Evolutionary conservation across 441 rosid species (phyloP), one percentile per base, ranked within the genome.

Genomic region (Gossypium gossypioides): DNA sequence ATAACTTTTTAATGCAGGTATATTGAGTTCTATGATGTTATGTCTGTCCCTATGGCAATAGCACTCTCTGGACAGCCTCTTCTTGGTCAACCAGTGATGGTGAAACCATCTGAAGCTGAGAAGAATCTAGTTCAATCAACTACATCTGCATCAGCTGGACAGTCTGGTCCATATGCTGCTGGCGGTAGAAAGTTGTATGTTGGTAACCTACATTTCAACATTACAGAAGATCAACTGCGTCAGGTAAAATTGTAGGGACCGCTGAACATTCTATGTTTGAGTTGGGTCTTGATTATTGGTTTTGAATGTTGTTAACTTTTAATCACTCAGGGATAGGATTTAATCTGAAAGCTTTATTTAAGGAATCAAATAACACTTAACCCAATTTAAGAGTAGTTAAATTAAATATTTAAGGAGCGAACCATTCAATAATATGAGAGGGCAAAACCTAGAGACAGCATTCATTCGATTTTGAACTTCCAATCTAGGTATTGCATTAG

Each of bases 1-100:
- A 2, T 18, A 66, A 52, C 32, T 71, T 70, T 51, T 75, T 55
- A 44, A 72, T 76, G 77, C 81, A 90, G 99, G 81, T 95, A 92
- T 73, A 83, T 92, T 68, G 98, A 95, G 80, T 95, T 95, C 73
- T 92, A 88, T 86, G 99, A 95, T 86, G 91, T 86, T 44, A 95
- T 95, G 99, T 89, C 99, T 15, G 99, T 95, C 40, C 98, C 99
- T 69, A 92, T 95, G 99, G 99, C 98, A 62, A 95, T 95, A 71
- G 98, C 99, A 72, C 92, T 95, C 77, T 91, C 97, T 75, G 99
- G 99, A 68, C 99, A 91, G 80, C 95, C 83, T 74, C 99, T 95
- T 75, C 97, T 85, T 83, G 93, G 99, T 74, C 88, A 82, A 78
- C 93, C 96, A 21, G 98, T 95, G 74, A 95, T 95, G 99, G 99